A percentile compares a stretch with the other conserved stretches of the same genome.
Conservation (phyloP, 1,284 basidiomycete species). For the Fistulina hepatica region DNA sequence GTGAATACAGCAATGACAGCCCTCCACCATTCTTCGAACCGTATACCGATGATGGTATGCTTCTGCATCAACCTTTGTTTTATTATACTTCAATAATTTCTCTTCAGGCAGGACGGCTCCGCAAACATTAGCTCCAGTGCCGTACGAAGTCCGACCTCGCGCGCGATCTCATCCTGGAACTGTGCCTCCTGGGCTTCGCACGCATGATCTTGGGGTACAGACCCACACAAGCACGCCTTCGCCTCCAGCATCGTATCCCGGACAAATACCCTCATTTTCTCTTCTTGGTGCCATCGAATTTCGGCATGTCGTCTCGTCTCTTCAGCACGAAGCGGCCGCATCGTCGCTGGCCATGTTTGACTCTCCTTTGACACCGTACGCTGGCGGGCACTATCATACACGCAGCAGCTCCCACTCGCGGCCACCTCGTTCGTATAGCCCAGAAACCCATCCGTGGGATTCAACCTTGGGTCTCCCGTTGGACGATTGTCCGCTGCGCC, state of each 20-base stretch:
- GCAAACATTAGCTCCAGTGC: too few relatives aligned
- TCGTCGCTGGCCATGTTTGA: slow-evolving; percentile 55
- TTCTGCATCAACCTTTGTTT: slow-evolving; percentile 1
- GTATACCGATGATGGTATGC: slow-evolving; percentile 40
- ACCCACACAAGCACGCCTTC: slow-evolving; percentile 30
- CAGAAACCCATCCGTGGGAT: slow-evolving; percentile 38
- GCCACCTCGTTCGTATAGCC: slow-evolving; percentile 20
- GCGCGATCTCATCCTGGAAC: slow-evolving; percentile 27
- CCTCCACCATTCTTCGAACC: slow-evolving; percentile 31
- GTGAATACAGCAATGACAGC: slow-evolving; percentile 52
- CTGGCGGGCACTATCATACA: slow-evolving; percentile 60
- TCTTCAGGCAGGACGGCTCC: too few relatives aligned
- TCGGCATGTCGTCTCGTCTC: slow-evolving; percentile 74
- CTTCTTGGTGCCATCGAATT: slow-evolving; percentile 92
- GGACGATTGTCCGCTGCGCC: slow-evolving; percentile 29
- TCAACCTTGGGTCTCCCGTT: slow-evolving; percentile 37
- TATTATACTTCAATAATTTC: too few relatives aligned
- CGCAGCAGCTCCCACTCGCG: slow-evolving; percentile 17
- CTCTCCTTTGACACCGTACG: slow-evolving; percentile 56
- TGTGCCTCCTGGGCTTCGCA: too few relatives aligned
- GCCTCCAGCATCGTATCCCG: slow-evolving; percentile 25
- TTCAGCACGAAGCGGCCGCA: slow-evolving; percentile 54
- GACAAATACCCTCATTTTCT: slow-evolving; percentile 77
- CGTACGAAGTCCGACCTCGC: slow-evolving; percentile 17
- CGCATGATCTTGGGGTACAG: too few relatives aligned